A percentile compares a stretch with the other conserved stretches of the same genome.
phyloP scores from a whole-genome alignment of 2,329 filamentous ascomycete genomes.

The Apiospora kogelbergensis region DNA sequence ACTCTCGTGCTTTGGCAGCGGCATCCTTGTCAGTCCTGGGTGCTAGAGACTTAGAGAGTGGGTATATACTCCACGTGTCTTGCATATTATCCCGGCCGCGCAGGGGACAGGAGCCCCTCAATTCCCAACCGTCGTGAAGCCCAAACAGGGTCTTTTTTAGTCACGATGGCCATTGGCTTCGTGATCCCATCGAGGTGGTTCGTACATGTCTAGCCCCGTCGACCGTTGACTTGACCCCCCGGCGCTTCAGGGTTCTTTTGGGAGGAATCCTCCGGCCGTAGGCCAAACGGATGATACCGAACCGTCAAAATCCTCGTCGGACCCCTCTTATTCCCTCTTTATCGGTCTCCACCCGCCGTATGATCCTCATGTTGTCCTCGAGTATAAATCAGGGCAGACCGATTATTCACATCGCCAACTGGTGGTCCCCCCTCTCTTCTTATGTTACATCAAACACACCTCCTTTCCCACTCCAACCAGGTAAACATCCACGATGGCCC shows the following conservation, averaged over 20 bases:
- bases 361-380: background rate
- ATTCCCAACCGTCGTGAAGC: too few species aligned
- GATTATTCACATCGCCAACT: background rate
- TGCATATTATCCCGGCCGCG: too few species aligned
- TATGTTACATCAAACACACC: background rate
- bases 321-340: background rate
- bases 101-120: too few species aligned
- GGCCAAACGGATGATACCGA: background rate
- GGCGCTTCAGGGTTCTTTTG: too few species aligned
- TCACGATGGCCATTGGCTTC: background rate
- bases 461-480: background rate
- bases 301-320: background rate
- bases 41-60: too few species aligned
- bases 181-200: background rate
- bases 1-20: too few species aligned
- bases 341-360: background rate
- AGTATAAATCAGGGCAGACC: background rate
- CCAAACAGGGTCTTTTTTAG: background rate
- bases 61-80: too few species aligned
- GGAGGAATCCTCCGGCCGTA: too few species aligned
- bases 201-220: background rate
- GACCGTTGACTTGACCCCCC: too few species aligned
- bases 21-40: too few species aligned
- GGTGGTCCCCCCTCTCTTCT: background rate
- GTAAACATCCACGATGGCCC: background rate